Evolutionary conservation across 495 filamentous ascomycete genomes (phyloP).

Genomic region (Podospora pseudoanserina): DNA sequence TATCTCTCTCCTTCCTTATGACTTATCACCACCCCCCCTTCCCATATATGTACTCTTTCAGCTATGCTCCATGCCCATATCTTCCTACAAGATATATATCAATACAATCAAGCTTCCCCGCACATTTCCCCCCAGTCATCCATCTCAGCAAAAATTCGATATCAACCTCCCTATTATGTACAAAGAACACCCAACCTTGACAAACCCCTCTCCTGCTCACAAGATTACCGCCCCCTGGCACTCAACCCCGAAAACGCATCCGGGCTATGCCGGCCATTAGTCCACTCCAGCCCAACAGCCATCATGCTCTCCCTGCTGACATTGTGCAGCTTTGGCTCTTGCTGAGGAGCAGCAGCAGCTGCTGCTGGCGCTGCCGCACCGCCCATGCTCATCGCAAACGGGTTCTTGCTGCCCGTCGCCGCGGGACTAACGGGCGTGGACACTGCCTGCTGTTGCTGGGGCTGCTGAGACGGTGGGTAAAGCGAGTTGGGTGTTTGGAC

Average conservation of each 20-base stretch:
- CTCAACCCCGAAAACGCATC: constrained; percentile 97
- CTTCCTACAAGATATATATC: background rate
- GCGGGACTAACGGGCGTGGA: constrained; percentile 23
- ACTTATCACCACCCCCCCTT: background rate
- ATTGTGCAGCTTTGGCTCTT: constrained; percentile 41
- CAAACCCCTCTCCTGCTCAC: background rate
- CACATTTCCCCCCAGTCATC: too few species aligned
- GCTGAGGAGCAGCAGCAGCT: constrained; percentile 19
- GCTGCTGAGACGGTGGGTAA: constrained; percentile 23
- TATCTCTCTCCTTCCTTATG: background rate
- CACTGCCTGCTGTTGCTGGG: constrained; percentile 21
- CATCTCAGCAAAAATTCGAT: background rate
- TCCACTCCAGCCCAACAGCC: constrained; percentile 61
- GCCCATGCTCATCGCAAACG: constrained; percentile 36
- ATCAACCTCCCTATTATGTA: background rate
- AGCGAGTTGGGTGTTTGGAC: constrained; percentile 20
- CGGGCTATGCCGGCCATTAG: constrained; percentile 81
- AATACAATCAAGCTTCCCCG: background rate
- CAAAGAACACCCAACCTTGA: constrained; percentile 1
- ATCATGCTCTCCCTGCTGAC: constrained; percentile 90
- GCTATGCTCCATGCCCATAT: background rate
- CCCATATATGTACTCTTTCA: background rate
- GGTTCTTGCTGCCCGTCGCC: constrained; percentile 43
- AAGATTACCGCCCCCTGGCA: constrained; percentile 42
- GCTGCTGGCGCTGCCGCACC: constrained; percentile 14